Conservation (phyloP, 2,329 filamentous ascomycete species). For the Epichloe elymi region DNA sequence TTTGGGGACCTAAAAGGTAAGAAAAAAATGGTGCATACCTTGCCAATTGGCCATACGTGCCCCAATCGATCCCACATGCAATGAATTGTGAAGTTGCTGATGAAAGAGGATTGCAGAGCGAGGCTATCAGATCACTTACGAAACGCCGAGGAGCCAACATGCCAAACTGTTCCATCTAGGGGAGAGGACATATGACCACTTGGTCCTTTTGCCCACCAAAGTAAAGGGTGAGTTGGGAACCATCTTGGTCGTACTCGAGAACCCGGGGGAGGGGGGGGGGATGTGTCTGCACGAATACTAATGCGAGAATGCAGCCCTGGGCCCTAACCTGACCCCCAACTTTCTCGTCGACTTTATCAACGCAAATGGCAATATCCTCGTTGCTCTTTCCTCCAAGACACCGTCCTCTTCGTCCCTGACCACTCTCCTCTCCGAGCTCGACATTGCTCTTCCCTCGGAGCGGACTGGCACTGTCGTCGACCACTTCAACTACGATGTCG, state of each 20-base stretch:
- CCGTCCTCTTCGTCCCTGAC: constrained; percentile 60
- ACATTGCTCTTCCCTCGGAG: constrained; percentile 76
- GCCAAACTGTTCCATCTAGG: constrained; percentile 70
- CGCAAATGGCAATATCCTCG: constrained; percentile 77
- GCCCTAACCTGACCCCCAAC: constrained; percentile 76
- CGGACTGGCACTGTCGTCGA: constrained; percentile 79
- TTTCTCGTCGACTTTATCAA: constrained; percentile 84
- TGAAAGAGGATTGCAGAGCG: constrained; percentile 42
- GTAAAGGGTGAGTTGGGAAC: constrained; percentile 55
- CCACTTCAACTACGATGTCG: constrained; percentile 84
- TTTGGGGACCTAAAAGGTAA: constrained; percentile 58
- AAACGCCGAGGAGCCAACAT: constrained; percentile 68
- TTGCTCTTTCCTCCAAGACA: constrained; percentile 63
- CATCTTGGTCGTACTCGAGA: neutral
- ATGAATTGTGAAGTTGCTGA: constrained; percentile 9
- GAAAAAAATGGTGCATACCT: constrained; percentile 8
- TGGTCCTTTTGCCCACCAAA: constrained; percentile 78
- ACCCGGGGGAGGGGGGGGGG: neutral
- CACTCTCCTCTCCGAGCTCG: constrained; percentile 73
- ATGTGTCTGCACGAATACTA: neutral
- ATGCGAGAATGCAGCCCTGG: constrained; percentile 47
- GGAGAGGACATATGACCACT: constrained; percentile 80
- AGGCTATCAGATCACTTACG: constrained; percentile 68
- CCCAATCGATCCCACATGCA: neutral
- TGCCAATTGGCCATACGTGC: neutral